These are phyloP conservation scores for Trifolium repens DNA, from an alignment of 306 rosid species.

Conservation along the genomic window DNA sequence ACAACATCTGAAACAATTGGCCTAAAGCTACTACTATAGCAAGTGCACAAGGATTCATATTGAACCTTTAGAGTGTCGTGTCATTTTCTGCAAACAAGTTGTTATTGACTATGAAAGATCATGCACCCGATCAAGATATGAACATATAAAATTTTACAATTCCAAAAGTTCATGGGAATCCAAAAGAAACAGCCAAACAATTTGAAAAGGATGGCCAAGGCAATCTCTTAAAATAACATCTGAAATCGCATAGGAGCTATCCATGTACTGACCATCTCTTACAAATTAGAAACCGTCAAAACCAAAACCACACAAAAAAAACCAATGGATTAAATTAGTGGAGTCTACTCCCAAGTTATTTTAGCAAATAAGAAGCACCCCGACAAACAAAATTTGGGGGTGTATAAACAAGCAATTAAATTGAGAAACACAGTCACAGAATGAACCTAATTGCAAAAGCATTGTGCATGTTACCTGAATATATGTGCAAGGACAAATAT, in stretches of 20 bases:
- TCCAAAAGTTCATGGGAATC: not conserved
- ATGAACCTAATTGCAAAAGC: constrained; percentile 17
- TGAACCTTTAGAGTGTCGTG: not conserved
- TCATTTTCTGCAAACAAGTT: not conserved
- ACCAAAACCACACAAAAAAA: not conserved
- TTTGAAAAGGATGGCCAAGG: constrained; percentile 13
- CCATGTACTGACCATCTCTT: constrained; percentile 1
- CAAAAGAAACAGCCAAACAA: constrained; percentile 3
- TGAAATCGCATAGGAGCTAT: not conserved
- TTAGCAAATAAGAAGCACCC: constrained; percentile 15
- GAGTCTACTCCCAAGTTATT: not conserved
- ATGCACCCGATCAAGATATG: not conserved
- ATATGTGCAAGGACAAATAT: constrained; percentile 97
- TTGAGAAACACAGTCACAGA: constrained; percentile 10
- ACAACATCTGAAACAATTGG: not conserved
- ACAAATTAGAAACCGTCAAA: constrained; percentile 15
- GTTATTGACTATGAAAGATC: not conserved
- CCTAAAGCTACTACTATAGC: not conserved
- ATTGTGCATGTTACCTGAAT: constrained; percentile 62
- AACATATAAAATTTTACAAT: not conserved
- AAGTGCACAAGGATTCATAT: not conserved
- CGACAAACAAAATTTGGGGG: constrained; percentile 14
- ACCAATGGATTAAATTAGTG: not conserved
- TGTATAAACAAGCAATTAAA: constrained; percentile 29
- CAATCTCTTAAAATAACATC: not conserved